Evolutionary conservation across 2,329 filamentous ascomycete species (phyloP).

Genomic region (Thyridium curvatum): DNA sequence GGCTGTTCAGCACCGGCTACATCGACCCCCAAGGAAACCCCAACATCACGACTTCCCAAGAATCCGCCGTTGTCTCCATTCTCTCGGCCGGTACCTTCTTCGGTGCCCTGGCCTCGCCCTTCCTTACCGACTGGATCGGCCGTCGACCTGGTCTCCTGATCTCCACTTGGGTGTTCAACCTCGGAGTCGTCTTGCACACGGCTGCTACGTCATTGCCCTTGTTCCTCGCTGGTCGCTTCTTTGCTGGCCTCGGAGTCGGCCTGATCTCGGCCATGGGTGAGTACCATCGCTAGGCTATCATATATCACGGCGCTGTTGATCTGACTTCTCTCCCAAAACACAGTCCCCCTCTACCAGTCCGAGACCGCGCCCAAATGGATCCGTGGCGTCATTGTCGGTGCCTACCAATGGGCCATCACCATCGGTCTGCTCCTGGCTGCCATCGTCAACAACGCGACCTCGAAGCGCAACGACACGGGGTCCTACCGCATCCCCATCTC

Average conservation of each 20-base stretch:
- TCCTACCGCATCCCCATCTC: slow-evolving; percentile 77
- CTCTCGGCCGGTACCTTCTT: slow-evolving; percentile 49
- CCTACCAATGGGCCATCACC: too few species aligned
- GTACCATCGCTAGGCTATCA: too few species aligned
- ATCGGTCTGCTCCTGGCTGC: too few species aligned
- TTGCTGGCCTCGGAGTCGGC: slow-evolving; percentile 63
- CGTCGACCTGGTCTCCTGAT: slow-evolving; percentile 48
- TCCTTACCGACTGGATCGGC: slow-evolving; percentile 51
- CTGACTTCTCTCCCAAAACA: too few species aligned
- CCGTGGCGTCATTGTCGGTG: too few species aligned
- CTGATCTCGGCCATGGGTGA: too few species aligned
- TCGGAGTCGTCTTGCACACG: slow-evolving; percentile 63
- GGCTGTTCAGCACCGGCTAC: slow-evolving; percentile 43
- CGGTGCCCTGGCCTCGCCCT: slow-evolving; percentile 46
- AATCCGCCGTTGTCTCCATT: slow-evolving; percentile 50
- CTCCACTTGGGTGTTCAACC: slow-evolving; percentile 49
- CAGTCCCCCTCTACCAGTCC: too few species aligned
- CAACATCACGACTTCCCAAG: slow-evolving; percentile 32
- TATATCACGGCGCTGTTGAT: too few species aligned
- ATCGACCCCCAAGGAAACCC: slow-evolving; percentile 28
- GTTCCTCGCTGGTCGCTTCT: slow-evolving; percentile 57
- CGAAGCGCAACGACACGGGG: slow-evolving; percentile 53
- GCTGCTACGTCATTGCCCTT: slow-evolving; percentile 58
- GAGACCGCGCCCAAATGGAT: too few species aligned
- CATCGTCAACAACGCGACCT: slow-evolving; percentile 61